Base-by-base conservation (phyloP, 192 early-diverging fungal genomes). In the Chytriomyces sp. region DNA sequence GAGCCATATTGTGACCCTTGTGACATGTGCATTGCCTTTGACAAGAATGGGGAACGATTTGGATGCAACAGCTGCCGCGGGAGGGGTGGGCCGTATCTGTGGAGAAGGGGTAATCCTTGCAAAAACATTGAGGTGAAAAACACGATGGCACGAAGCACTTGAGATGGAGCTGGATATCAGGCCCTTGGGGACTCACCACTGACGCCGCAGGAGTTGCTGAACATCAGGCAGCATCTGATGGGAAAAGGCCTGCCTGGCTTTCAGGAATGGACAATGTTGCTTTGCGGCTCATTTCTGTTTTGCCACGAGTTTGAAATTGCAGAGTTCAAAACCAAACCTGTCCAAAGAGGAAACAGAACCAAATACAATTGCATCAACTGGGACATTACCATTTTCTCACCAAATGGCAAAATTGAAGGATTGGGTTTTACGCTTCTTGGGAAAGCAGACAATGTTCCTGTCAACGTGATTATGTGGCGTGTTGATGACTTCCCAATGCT, bases 341-440 rank as follows among this genome's bases (percentile, higher is more conserved):
- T 16, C 0, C 23, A 64, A 64, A 4, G 26, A 2, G 16, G 63
- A 64, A 35, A 35, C 28, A 35, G 28, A 35, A 35, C 28, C 2
- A 2, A 35, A 35, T 35, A 1, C 28, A 35, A 35, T 2, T 35
- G 28, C 28, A 35, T 28, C 26, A 23, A 6, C 7, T 64, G 63
- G 63, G 63, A 64, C 63, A 64, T 64, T 23, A 64, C 63, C 13
- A 4, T 23, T 2, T 64, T 64, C 35, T 64, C 63, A 64, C 28
- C 28, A 35, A 35, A 35, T 35, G 28, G 28, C 28, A 2, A 35
- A 35, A 35, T 35, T 35, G 28, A 35, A 2, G 28, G 28, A 35
- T 1, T 35, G 0, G 28, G 28, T 2, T 35, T 35, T 35, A 35
- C 28, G 2, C 28, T 35, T 35, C 28, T 35, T 2, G 2, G 28